A percentile compares a stretch with the other conserved stretches of the same genome.
Conservation (phyloP, 768 basidiomycete genomes). For the Roridomyces roridus region DNA sequence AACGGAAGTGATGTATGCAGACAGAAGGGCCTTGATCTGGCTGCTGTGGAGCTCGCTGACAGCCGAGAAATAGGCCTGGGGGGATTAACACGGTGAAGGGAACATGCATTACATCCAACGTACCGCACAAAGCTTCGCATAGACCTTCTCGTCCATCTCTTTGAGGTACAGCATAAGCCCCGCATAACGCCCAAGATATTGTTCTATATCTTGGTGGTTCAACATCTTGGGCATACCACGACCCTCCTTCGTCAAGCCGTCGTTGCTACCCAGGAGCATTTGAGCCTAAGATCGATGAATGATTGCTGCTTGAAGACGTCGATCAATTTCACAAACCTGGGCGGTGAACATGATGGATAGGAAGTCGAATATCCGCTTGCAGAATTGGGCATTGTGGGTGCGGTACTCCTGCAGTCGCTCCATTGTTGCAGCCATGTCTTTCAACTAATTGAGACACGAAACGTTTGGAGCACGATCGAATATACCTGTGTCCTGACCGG, state of each 20-base stretch:
- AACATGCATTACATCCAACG: conserved; percentile 33
- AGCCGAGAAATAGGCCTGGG: conserved; percentile 88
- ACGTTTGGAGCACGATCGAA: background rate
- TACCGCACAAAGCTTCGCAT: conserved; percentile 90
- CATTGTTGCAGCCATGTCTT: conserved; percentile 98
- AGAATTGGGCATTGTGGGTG: conserved; percentile 90
- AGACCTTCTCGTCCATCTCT: conserved; percentile 92
- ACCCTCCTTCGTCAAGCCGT: conserved; percentile 56
- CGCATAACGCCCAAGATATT: conserved; percentile 85
- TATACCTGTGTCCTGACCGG: conserved; percentile 86
- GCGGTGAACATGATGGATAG: conserved; percentile 90
- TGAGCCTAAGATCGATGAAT: conserved; percentile 55
- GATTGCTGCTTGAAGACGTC: background rate
- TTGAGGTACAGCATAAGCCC: conserved; percentile 92
- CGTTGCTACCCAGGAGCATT: conserved; percentile 66
- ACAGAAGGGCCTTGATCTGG: conserved; percentile 80
- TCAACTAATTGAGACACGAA: conserved; percentile 9
- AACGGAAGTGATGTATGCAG: conserved; percentile 60
- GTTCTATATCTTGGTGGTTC: conserved; percentile 78
- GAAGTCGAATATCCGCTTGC: conserved; percentile 90
- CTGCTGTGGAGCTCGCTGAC: conserved; percentile 80
- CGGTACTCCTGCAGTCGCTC: conserved; percentile 90
- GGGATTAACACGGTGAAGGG: conserved; percentile 1
- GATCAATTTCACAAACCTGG: conserved; percentile 58
- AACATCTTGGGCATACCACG: conserved; percentile 54